Evolutionary conservation across 768 basidiomycete genomes (phyloP).

Genomic region (Mycena floridula): DNA sequence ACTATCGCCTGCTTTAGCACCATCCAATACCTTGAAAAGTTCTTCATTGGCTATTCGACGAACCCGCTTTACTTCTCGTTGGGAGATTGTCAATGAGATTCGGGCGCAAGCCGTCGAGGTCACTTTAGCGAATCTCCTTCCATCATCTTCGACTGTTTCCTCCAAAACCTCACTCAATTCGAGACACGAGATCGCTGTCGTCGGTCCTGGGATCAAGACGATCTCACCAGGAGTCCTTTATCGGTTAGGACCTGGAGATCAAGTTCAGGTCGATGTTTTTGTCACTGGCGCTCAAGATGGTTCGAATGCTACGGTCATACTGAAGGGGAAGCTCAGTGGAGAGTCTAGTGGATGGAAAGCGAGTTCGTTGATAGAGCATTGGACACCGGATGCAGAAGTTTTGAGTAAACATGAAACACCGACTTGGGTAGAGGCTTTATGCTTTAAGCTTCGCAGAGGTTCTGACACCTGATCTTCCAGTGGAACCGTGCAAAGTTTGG

Average conservation of each 20-base stretch:
- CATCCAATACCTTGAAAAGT: too few relatives aligned
- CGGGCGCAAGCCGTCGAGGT: constrained; percentile 45
- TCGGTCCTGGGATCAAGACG: constrained; percentile 34
- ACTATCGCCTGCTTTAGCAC: constrained; percentile 30
- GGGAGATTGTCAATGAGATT: constrained; percentile 31
- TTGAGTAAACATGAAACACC: constrained; percentile 45
- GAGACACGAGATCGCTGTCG: constrained; percentile 27
- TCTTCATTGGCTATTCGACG: constrained; percentile 30
- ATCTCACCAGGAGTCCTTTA: constrained; percentile 32
- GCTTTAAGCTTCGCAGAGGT: background rate
- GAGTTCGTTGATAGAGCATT: constrained; percentile 30
- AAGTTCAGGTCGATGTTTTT: constrained; percentile 41
- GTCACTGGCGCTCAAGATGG: constrained; percentile 26
- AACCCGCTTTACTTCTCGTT: constrained; percentile 39
- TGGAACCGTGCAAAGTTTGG: constrained; percentile 50
- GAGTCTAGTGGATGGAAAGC: constrained; percentile 31
- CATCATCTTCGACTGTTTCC: constrained; percentile 24
- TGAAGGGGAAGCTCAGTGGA: constrained; percentile 30
- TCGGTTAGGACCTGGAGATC: constrained; percentile 46
- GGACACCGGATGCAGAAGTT: constrained; percentile 29
- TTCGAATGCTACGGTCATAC: constrained; percentile 23
- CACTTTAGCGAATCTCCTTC: constrained; percentile 44
- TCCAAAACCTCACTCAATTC: constrained; percentile 24
- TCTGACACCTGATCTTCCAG: constrained; percentile 16
- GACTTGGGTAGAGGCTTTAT: constrained; percentile 33